These are phyloP conservation scores for Leccinum rimulosum DNA, from an alignment of 768 basidiomycete genomes.

Conservation along the genomic window DNA sequence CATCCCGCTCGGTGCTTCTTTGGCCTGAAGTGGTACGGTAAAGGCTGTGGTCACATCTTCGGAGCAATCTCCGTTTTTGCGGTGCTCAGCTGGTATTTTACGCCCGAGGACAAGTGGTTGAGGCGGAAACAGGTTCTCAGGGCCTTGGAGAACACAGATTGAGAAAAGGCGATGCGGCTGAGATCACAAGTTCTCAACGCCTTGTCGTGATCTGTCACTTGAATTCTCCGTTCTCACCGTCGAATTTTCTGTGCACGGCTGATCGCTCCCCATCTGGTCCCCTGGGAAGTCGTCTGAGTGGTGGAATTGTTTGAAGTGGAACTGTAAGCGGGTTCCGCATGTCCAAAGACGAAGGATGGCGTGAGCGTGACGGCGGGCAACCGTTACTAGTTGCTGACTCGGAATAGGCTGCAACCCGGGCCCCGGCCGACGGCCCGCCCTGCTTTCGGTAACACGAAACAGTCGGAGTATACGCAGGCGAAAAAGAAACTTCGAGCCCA, in stretches of 20 bases:
- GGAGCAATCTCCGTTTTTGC: conserved; percentile 77
- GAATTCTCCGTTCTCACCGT: conserved; percentile 14
- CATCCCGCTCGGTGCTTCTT: neutral
- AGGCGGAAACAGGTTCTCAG: conserved; percentile 57
- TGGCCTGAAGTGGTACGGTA: conserved; percentile 11
- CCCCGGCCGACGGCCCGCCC: conserved; percentile 11
- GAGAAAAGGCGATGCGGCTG: conserved; percentile 9
- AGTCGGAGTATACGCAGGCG: neutral
- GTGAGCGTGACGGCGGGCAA: neutral
- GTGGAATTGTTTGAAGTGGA: neutral
- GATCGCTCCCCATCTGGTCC: conserved; percentile 7
- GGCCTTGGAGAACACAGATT: conserved; percentile 37
- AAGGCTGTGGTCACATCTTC: conserved; percentile 74
- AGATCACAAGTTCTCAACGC: conserved; percentile 8
- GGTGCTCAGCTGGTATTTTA: conserved; percentile 73
- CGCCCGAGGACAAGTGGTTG: conserved; percentile 79
- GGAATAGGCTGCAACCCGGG: conserved; percentile 9
- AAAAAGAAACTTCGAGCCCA: neutral
- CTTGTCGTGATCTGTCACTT: neutral
- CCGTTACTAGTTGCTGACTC: too few relatives aligned
- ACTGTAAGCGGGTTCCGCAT: neutral
- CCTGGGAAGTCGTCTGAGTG: conserved; percentile 1
- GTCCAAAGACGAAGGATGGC: neutral
- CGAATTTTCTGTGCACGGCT: conserved; percentile 3
- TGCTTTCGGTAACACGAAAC: conserved; percentile 3